phyloP scores from a whole-genome alignment of 306 rosid species.

The Trifolium repens region DNA sequence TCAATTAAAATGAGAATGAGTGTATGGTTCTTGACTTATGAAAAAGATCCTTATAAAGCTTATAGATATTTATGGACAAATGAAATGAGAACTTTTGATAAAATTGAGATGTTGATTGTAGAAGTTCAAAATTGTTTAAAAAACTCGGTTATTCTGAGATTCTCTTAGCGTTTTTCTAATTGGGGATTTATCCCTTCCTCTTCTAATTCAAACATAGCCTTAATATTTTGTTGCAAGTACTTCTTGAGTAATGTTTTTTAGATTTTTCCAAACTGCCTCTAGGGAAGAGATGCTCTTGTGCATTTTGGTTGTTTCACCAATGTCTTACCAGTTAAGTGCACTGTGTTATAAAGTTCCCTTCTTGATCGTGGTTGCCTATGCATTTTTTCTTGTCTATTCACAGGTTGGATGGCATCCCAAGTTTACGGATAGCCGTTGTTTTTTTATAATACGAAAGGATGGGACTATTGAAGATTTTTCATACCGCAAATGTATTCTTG shows the following conservation, averaged over 20 bases:
- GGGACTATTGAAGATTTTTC: conserved; percentile 85
- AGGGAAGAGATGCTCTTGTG: conserved; percentile 12
- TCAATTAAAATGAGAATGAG: background rate
- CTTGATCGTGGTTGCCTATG: conserved; percentile 8
- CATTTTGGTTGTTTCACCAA: conserved; percentile 18
- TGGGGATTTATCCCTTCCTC: background rate
- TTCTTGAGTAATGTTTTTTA: background rate
- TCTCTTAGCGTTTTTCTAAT: background rate
- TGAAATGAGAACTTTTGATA: background rate
- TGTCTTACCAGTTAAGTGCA: conserved; percentile 19
- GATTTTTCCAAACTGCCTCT: background rate
- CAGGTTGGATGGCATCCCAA: conserved; percentile 79
- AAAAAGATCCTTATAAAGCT: background rate
- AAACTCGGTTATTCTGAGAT: background rate
- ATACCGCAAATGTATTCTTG: conserved; percentile 73
- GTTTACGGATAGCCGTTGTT: conserved; percentile 64
- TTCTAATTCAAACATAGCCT: background rate
- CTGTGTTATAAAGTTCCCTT: conserved; percentile 2
- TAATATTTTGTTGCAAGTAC: background rate
- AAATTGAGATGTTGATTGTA: background rate
- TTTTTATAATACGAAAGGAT: conserved; percentile 65
- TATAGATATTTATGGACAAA: background rate
- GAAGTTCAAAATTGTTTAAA: background rate
- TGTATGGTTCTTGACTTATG: conserved; percentile 1
- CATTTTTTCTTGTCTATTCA: conserved; percentile 25